These are phyloP conservation scores for Rhododendron vialii DNA, from an alignment of 148 eudicot genomes.

Conservation along the genomic window DNA sequence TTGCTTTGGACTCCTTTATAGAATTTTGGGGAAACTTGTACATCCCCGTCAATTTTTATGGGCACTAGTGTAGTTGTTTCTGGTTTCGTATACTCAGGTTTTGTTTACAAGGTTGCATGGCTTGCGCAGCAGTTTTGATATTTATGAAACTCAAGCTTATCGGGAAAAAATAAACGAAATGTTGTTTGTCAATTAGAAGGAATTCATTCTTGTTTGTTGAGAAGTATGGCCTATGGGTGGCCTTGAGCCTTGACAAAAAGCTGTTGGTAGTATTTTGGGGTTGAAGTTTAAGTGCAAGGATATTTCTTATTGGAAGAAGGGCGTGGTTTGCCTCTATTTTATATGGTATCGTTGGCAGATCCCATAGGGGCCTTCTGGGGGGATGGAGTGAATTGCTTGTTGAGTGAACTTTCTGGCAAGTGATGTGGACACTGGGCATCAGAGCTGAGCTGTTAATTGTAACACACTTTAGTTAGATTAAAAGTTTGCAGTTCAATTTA, in stretches of 20 bases:
- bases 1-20: background rate
- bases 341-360: background rate
- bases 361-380: background rate
- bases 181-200: background rate
- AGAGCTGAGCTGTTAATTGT: background rate
- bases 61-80: background rate
- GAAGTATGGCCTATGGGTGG: background rate
- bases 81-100: background rate
- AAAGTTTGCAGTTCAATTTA: background rate
- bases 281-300: constrained; percentile 1
- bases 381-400: background rate
- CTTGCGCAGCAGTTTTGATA: background rate
- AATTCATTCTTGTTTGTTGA: background rate
- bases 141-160: background rate
- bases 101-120: background rate
- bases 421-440: background rate
- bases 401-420: background rate
- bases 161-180: background rate
- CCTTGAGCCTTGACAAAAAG: background rate
- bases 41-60: background rate
- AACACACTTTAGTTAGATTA: background rate
- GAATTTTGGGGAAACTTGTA: background rate
- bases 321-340: background rate
- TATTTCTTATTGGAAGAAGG: background rate
- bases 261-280: background rate